Conservation (phyloP, 176 grass and related monocot genomes). For the Coix lacrymajobi region DNA sequence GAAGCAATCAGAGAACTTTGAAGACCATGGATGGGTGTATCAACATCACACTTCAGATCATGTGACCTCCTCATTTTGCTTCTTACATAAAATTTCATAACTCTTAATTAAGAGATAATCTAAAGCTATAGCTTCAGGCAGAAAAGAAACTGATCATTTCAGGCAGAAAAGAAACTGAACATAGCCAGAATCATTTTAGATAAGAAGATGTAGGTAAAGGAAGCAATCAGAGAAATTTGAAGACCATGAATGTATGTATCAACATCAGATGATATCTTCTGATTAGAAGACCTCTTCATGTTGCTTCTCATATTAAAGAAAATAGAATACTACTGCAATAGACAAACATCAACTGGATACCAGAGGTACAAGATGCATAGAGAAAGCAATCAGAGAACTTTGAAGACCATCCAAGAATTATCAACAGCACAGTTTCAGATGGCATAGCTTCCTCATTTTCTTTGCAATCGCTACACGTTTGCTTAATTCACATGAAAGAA, state of each 20-base stretch:
- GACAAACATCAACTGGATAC: background rate
- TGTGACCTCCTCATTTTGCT: background rate
- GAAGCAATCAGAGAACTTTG: slow-evolving; percentile 36
- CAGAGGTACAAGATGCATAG: background rate
- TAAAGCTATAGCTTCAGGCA: background rate
- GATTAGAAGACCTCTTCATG: background rate
- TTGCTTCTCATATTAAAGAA: background rate
- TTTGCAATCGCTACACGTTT: background rate
- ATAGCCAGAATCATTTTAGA: background rate
- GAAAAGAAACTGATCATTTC: no score
- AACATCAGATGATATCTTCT: background rate
- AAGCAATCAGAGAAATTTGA: slow-evolving; percentile 39
- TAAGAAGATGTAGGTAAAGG: background rate
- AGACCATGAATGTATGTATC: slow-evolving; percentile 31
- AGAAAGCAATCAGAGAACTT: slow-evolving; percentile 35
- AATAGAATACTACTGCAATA: background rate
- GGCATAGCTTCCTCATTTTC: slow-evolving; percentile 12
- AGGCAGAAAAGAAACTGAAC: background rate
- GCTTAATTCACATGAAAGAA: background rate
- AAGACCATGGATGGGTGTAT: slow-evolving; percentile 25
- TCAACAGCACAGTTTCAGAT: slow-evolving; percentile 15
- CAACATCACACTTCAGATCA: slow-evolving; percentile 2
- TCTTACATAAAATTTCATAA: background rate
- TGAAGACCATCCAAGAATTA: slow-evolving; percentile 24
- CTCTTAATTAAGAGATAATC: background rate